Percentiles rank a stretch among this genome's conserved stretches.
These are phyloP conservation scores for Pseudohalonectria lignicola DNA, from an alignment of 2,329 filamentous ascomycete species.

Conservation along the genomic window DNA sequence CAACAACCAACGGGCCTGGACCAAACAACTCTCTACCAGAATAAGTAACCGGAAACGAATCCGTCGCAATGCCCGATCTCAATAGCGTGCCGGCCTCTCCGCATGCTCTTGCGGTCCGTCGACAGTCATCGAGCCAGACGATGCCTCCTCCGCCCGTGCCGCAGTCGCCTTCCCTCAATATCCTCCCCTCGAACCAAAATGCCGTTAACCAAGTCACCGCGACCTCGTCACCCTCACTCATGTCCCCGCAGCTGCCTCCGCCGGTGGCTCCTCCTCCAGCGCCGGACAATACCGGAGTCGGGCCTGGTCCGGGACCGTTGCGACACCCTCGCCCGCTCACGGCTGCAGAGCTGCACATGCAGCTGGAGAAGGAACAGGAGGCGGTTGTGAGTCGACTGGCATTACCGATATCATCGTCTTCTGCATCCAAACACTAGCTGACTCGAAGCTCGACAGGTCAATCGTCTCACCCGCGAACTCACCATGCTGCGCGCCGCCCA, in stretches of 20 bases:
- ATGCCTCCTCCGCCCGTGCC: conserved; percentile 28
- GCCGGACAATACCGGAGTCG: conserved; percentile 32
- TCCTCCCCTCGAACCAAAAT: conserved; percentile 45
- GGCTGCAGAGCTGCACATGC: conserved; percentile 74
- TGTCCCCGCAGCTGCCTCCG: conserved; percentile 19
- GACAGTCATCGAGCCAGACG: conserved; percentile 25
- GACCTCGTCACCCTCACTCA: conserved; percentile 16
- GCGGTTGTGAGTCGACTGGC: conserved; percentile 71
- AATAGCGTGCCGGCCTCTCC: conserved; percentile 44
- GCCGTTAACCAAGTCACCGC: conserved; percentile 27
- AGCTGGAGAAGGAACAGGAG: conserved; percentile 93
- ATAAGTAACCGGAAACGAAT: no score
- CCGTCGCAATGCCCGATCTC: conserved; percentile 46
- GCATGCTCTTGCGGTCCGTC: conserved; percentile 28
- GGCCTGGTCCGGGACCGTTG: conserved; percentile 57
- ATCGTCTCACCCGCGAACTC: conserved; percentile 83
- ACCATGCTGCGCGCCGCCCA: conserved; percentile 65
- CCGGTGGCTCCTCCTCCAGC: conserved; percentile 9
- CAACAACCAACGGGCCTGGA: no score
- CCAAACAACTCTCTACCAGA: no score
- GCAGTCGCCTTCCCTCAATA: conserved; percentile 35
- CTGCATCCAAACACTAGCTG: neutral
- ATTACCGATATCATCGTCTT: no score
- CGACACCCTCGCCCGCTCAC: conserved; percentile 83
- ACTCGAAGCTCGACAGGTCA: conserved; percentile 48